phyloP scores from a whole-genome alignment of 805 yeast species.

The Cephaloascus albidus region DNA sequence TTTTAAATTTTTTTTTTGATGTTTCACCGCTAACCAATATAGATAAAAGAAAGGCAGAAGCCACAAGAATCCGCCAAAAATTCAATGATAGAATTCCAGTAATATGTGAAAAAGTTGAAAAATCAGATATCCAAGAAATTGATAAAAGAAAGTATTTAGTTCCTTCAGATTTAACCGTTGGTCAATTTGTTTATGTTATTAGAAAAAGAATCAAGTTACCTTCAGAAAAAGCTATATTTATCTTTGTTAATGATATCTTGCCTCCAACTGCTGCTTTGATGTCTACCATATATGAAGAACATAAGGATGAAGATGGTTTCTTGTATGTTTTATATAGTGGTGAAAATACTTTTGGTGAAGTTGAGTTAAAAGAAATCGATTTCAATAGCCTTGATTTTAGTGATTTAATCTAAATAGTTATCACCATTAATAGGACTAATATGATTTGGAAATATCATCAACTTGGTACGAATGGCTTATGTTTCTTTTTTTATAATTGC shows the following conservation, averaged over 20 bases:
- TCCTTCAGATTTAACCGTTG: conserved; percentile 93
- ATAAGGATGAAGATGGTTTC: conserved; percentile 96
- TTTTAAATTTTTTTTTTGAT: background rate
- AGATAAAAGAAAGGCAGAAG: conserved; percentile 93
- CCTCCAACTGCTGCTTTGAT: conserved; percentile 98
- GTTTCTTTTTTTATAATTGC: no score
- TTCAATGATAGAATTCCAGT: conserved; percentile 92
- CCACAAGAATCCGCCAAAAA: conserved; percentile 81
- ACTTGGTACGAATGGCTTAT: background rate
- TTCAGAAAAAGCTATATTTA: conserved; percentile 95
- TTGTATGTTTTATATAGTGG: conserved; percentile 94
- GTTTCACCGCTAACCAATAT: conserved; percentile 5
- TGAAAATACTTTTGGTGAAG: conserved; percentile 88
- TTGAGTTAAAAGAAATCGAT: conserved; percentile 14
- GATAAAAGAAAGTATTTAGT: conserved; percentile 96
- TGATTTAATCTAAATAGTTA: background rate
- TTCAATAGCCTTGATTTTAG: background rate
- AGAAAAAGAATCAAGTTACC: conserved; percentile 94
- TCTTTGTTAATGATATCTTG: conserved; percentile 91
- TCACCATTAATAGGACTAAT: background rate
- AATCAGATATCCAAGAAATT: conserved; percentile 90
- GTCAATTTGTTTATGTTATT: conserved; percentile 96
- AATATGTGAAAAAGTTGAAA: conserved; percentile 95
- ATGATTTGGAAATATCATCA: background rate
- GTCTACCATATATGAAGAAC: conserved; percentile 92